Percentiles rank a stretch among this genome's conserved stretches.
Conservation (phyloP, 768 basidiomycete species). For the Pilatotrama ljubarskyi region DNA sequence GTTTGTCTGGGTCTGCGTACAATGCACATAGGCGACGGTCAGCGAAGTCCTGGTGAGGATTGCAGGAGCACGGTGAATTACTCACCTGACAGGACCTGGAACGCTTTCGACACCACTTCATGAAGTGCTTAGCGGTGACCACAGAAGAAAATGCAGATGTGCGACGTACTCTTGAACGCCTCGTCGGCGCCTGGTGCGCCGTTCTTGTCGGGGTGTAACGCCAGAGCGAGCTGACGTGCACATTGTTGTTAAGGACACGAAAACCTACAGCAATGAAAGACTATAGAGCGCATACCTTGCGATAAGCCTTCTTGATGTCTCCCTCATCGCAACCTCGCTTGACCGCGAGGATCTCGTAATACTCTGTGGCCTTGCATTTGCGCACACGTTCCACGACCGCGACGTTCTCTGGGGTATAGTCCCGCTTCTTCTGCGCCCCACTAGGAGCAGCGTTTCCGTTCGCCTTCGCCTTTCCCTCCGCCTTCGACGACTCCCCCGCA, state of each 20-base stretch:
- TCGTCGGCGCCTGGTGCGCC: slow-evolving; percentile 98
- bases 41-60: neutral
- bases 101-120: slow-evolving; percentile 95
- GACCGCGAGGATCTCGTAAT: slow-evolving; percentile 87
- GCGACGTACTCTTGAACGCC: slow-evolving; percentile 87
- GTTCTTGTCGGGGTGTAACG: slow-evolving; percentile 90
- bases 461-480: slow-evolving; percentile 54
- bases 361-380: slow-evolving; percentile 83
- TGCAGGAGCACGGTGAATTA: neutral
- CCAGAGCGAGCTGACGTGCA: slow-evolving; percentile 70
- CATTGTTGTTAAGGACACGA: neutral
- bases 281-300: slow-evolving; percentile 62
- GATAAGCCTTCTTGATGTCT: slow-evolving; percentile 93
- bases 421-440: slow-evolving; percentile 64
- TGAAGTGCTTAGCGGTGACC: slow-evolving; percentile 7
- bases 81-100: slow-evolving; percentile 86
- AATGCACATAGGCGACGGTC: neutral
- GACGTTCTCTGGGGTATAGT: slow-evolving; percentile 83
- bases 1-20: slow-evolving; percentile 80
- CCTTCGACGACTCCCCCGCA: slow-evolving; percentile 31
- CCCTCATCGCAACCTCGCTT: slow-evolving; percentile 80
- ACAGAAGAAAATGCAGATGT: neutral
- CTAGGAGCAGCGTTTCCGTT: slow-evolving; percentile 40
- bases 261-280: too few species aligned
- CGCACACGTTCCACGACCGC: slow-evolving; percentile 84